phyloP scores from a whole-genome alignment of 1,284 basidiomycete genomes.

The Marasmius fiardii region DNA sequence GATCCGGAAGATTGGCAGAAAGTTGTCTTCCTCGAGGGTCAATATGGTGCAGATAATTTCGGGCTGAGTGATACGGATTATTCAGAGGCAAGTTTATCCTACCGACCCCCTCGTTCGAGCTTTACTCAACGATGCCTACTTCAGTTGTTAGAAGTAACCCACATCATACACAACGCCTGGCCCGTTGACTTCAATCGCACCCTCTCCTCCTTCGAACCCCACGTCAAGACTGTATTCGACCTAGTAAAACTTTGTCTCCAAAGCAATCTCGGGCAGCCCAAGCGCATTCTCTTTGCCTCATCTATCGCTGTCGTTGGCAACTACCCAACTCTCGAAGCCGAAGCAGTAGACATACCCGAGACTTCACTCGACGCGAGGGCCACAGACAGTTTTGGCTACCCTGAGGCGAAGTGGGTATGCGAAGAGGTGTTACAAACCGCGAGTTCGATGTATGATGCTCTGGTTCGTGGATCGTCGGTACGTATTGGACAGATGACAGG shows the following conservation, averaged over 20 bases:
- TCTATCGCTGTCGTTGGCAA: constrained; percentile 33
- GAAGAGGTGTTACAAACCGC: constrained; percentile 25
- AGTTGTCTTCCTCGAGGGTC: constrained; percentile 23
- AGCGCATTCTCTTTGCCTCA: constrained; percentile 31
- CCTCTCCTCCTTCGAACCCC: constrained; percentile 33
- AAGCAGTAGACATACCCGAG: constrained; percentile 26
- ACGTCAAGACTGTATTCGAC: constrained; percentile 28
- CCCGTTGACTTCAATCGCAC: constrained; percentile 34
- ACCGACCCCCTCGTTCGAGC: not conserved
- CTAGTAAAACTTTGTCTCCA: constrained; percentile 27
- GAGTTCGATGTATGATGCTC: constrained; percentile 18
- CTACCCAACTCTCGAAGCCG: constrained; percentile 21
- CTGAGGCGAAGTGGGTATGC: constrained; percentile 72
- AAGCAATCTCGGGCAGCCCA: constrained; percentile 20
- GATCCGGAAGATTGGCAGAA: constrained; percentile 25
- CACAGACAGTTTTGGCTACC: constrained; percentile 47
- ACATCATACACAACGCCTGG: constrained; percentile 39
- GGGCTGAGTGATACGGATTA: constrained; percentile 23
- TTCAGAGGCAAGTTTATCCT: constrained; percentile 21
- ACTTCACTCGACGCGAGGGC: constrained; percentile 21
- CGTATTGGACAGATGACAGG: constrained; percentile 36
- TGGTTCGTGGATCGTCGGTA: constrained; percentile 23
- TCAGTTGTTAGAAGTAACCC: constrained; percentile 25
- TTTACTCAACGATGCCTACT: constrained; percentile 2
- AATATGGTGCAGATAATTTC: constrained; percentile 22